These are phyloP conservation scores for Phalaenopsis equestris DNA, from an alignment of 106 monocot species.

Conservation along the genomic window DNA sequence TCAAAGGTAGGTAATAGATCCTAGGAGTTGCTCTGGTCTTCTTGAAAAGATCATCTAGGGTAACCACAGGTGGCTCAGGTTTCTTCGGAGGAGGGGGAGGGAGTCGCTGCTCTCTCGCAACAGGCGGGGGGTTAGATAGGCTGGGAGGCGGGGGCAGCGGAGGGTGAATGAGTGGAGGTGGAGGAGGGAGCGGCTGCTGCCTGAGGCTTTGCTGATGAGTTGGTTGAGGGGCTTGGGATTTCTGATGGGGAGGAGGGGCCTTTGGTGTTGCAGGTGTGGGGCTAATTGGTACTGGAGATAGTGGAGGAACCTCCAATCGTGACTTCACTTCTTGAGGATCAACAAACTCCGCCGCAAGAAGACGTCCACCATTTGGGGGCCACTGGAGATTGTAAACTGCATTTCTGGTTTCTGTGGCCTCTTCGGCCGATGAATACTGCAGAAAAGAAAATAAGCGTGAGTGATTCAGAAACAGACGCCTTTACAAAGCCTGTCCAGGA, in stretches of 20 bases:
- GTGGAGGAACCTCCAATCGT: conserved; percentile 40
- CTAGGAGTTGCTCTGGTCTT: conserved; percentile 69
- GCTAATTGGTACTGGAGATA: conserved; percentile 35
- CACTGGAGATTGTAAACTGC: conserved; percentile 87
- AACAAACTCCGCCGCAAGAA: conserved; percentile 65
- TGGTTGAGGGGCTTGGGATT: conserved; percentile 10
- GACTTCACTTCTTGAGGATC: conserved; percentile 66
- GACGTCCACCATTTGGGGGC: conserved; percentile 80
- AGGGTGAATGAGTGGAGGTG: not conserved
- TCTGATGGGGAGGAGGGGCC: not conserved
- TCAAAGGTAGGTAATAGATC: conserved; percentile 78
- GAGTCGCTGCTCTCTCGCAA: not conserved
- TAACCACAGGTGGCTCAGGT: conserved; percentile 50
- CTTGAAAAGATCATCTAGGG: conserved; percentile 86
- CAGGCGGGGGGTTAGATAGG: not conserved
- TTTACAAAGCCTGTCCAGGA: too few species aligned
- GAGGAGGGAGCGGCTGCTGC: conserved; percentile 9
- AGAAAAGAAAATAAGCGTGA: not conserved
- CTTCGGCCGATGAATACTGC: conserved; percentile 72
- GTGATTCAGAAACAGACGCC: too few species aligned
- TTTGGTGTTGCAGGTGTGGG: conserved; percentile 15
- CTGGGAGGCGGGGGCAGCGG: not conserved
- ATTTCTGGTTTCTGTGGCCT: conserved; percentile 65
- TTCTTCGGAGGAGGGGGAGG: conserved; percentile 19
- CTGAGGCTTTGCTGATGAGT: conserved; percentile 12